Conservation (phyloP, 1,284 basidiomycete species). For the Mycosarcoma mackinlayi region DNA sequence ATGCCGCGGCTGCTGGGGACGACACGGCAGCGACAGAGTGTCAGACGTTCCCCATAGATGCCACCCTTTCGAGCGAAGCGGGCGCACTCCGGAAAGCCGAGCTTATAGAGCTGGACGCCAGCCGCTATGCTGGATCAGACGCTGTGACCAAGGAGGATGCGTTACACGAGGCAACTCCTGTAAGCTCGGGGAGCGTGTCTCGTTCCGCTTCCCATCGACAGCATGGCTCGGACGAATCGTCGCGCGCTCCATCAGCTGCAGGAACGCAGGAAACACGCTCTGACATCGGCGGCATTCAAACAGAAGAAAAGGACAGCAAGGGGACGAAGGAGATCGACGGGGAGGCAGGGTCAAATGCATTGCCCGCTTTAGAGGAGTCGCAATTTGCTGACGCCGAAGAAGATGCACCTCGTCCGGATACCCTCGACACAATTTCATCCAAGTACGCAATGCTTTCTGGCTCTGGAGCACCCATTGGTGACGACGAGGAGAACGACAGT, state of each 20-base stretch:
- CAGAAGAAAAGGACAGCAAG: neutral
- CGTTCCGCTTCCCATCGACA: constrained; percentile 32
- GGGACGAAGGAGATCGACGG: neutral
- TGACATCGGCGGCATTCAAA: constrained; percentile 1
- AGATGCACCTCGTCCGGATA: constrained; percentile 1
- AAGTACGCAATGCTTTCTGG: constrained; percentile 3
- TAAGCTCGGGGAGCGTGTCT: constrained; percentile 29
- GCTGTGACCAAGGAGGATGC: neutral
- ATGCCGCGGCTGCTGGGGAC: neutral
- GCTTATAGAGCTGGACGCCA: constrained; percentile 11
- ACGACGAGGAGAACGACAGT: constrained; percentile 41
- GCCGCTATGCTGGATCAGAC: neutral
- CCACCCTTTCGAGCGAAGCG: constrained; percentile 32
- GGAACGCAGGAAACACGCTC: constrained; percentile 23
- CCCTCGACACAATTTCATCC: neutral
- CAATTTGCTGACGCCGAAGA: constrained; percentile 52
- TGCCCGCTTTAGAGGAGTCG: constrained; percentile 35
- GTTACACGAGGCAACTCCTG: constrained; percentile 11
- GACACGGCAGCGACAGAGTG: constrained; percentile 8
- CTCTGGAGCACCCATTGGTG: neutral
- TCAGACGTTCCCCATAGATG: constrained; percentile 39
- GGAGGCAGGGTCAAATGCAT: neutral
- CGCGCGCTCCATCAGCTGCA: constrained; percentile 21
- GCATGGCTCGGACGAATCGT: constrained; percentile 27
- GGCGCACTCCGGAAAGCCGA: constrained; percentile 41